These are phyloP conservation scores for Candida tallmaniae DNA, from an alignment of 805 yeast species.

Conservation along the genomic window DNA sequence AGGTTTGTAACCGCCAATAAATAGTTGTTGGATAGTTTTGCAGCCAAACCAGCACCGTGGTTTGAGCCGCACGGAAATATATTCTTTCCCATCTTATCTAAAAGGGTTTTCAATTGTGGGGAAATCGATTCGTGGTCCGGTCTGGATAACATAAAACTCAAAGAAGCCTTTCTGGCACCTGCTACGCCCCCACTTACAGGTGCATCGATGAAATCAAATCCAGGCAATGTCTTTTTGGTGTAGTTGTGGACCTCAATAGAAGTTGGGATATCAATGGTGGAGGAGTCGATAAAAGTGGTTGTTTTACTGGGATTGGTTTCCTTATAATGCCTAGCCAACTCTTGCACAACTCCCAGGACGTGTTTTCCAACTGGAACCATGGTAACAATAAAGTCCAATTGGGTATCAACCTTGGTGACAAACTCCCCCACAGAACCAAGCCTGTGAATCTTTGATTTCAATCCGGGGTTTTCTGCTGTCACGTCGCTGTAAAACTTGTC, in stretches of 20 bases:
- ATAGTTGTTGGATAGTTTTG: constrained; percentile 51
- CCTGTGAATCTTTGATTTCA: constrained; percentile 10
- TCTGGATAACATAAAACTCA: constrained; percentile 50
- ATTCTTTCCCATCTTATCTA: constrained; percentile 43
- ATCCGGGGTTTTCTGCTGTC: constrained; percentile 18
- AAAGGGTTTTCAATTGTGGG: constrained; percentile 24
- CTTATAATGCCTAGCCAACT: constrained; percentile 31
- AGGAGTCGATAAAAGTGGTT: constrained; percentile 41
- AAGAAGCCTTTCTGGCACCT: constrained; percentile 49
- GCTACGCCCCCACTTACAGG: constrained; percentile 56
- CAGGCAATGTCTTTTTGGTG: constrained; percentile 27
- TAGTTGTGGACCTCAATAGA: constrained; percentile 36
- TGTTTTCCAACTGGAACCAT: constrained; percentile 56
- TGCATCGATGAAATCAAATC: constrained; percentile 46
- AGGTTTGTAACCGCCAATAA: constrained; percentile 49
- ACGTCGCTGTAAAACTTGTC: constrained; percentile 20
- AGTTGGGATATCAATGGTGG: constrained; percentile 49
- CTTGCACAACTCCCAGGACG: constrained; percentile 37
- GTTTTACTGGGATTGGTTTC: constrained; percentile 7
- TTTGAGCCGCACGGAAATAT: constrained; percentile 45
- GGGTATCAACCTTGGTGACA: constrained; percentile 26
- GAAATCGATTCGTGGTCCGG: constrained; percentile 22
- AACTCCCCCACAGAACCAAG: constrained; percentile 21
- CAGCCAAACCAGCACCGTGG: constrained; percentile 52
- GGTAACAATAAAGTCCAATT: constrained; percentile 40